Percentiles rank a stretch among this genome's conserved stretches.
phyloP scores from a whole-genome alignment of 108 stramenopile species.

The Licmophora abbreviata region DNA sequence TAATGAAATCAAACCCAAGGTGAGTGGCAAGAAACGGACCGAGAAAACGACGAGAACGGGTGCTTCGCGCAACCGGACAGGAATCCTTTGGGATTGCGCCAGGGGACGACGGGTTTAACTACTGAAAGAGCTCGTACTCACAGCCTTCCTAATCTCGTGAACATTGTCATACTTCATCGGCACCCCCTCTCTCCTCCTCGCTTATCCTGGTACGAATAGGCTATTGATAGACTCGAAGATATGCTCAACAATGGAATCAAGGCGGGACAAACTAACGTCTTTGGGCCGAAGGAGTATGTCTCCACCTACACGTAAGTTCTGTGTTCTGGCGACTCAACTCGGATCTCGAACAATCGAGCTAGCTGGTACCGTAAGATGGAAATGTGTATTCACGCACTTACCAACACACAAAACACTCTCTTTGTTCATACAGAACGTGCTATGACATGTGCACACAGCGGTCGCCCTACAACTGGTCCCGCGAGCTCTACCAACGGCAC shows the following conservation, averaged over 20 bases:
- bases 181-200: not conserved
- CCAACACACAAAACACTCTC: not conserved
- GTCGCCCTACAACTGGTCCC: conserved; percentile 98
- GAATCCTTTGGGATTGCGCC: no score
- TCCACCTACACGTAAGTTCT: conserved; percentile 79
- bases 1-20: conserved; percentile 89
- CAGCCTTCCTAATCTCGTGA: no score
- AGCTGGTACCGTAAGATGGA: not conserved
- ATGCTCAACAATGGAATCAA: conserved; percentile 83
- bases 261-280: conserved; percentile 58
- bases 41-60: no score
- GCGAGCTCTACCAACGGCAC: conserved; percentile 94
- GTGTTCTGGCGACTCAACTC: not conserved
- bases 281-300: conserved; percentile 91
- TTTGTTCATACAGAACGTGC: conserved; percentile 73
- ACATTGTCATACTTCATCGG: no score
- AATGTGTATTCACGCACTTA: not conserved
- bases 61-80: no score
- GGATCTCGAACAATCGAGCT: not conserved
- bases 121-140: no score
- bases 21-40: conserved; percentile 34
- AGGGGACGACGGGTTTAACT: no score
- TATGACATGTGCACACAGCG: conserved; percentile 99
- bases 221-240: conserved; percentile 83
- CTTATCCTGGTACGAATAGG: conserved; percentile 25